A percentile compares a stretch with the other conserved stretches of the same genome.
These are phyloP conservation scores for Blastobotrys chiropterorum DNA, from an alignment of 805 yeast species.

Conservation along the genomic window DNA sequence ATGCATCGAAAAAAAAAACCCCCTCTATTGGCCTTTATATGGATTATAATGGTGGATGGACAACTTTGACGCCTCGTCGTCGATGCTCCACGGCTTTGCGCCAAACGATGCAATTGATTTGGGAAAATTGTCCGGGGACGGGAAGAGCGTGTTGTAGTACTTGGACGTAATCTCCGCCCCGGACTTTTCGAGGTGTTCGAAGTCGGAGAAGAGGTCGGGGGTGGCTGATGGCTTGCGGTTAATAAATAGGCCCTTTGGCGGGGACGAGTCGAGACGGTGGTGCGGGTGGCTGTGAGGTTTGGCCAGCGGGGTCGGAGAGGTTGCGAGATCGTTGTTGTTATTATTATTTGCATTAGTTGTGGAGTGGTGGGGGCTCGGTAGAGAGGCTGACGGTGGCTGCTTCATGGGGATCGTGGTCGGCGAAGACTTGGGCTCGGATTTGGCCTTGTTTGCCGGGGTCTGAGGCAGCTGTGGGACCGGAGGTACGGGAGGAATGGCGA, in stretches of 20 bases:
- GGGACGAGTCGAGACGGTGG: neutral
- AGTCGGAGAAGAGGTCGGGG: neutral
- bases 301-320: neutral
- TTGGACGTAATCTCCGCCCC: neutral
- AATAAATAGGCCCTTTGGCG: neutral
- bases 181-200: neutral
- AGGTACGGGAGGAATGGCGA: neutral
- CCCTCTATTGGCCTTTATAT: neutral
- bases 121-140: neutral
- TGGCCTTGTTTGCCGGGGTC: neutral
- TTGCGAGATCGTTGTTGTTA: neutral
- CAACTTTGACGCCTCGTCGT: neutral
- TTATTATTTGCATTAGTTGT: too few relatives aligned
- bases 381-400: neutral
- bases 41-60: neutral
- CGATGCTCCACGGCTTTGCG: neutral
- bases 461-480: neutral
- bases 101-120: neutral
- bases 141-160: neutral
- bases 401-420: neutral
- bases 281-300: neutral
- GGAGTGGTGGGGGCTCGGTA: neutral
- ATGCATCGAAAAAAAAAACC: neutral
- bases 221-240: neutral
- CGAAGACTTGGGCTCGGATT: neutral